Conservation (phyloP, 805 yeast genomes). For the Myxozyma lipomycoides region DNA sequence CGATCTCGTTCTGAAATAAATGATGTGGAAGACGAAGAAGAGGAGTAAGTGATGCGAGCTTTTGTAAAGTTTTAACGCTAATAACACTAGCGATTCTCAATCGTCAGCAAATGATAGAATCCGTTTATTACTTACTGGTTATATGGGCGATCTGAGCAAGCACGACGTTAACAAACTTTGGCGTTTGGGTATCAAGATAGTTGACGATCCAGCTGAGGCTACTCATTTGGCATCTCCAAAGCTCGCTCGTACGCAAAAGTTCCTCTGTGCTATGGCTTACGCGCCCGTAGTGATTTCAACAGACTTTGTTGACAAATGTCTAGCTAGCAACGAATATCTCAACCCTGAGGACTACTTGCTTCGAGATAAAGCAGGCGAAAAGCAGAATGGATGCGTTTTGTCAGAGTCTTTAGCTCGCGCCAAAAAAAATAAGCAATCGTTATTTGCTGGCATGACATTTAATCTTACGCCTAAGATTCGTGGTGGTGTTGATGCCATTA, state of each 20-base stretch:
- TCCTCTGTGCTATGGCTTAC: slow-evolving; percentile 62
- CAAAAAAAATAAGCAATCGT: slow-evolving; percentile 19
- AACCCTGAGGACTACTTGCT: slow-evolving; percentile 31
- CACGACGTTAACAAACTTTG: slow-evolving; percentile 34
- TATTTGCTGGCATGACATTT: slow-evolving; percentile 51
- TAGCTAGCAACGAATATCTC: slow-evolving; percentile 11
- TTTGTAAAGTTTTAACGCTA: background rate
- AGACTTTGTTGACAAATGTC: slow-evolving; percentile 28
- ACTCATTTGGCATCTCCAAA: slow-evolving; percentile 66
- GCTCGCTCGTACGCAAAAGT: slow-evolving; percentile 81
- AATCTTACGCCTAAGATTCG: slow-evolving; percentile 55
- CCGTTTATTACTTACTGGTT: slow-evolving; percentile 27
- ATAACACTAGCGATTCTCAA: background rate
- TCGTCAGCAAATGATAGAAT: slow-evolving; percentile 10
- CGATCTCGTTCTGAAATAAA: background rate
- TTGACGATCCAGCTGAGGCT: slow-evolving; percentile 40
- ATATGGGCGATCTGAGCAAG: slow-evolving; percentile 10
- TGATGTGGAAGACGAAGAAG: background rate
- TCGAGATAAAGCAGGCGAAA: slow-evolving; percentile 35
- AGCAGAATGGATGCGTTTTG: slow-evolving; percentile 28
- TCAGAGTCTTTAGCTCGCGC: slow-evolving; percentile 30
- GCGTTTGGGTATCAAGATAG: slow-evolving; percentile 56
- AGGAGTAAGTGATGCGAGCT: background rate
- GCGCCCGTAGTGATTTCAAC: slow-evolving; percentile 36
- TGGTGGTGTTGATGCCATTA: slow-evolving; percentile 57